Percentiles rank a stretch among this genome's conserved stretches.
Evolutionary conservation across 2,329 filamentous ascomycete genomes (phyloP).

Genomic region (Xylaria sp.): DNA sequence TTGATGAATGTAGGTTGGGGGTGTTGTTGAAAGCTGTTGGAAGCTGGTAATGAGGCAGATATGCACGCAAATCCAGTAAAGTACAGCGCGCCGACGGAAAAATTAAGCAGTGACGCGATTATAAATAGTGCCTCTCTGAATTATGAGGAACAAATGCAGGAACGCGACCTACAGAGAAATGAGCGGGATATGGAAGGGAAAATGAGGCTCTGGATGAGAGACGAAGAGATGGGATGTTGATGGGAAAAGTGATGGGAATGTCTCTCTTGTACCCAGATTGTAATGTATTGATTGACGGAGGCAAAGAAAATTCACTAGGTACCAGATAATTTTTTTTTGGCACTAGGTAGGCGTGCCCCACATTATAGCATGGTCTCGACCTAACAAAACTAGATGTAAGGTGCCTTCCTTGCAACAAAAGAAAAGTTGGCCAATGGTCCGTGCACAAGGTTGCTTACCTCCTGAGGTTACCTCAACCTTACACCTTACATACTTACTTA

Average conservation of each 20-base stretch:
- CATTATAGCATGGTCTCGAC: constrained; percentile 17
- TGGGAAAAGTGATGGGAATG: constrained; percentile 31
- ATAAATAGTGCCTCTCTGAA: constrained; percentile 4
- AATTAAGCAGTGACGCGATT: constrained; percentile 31
- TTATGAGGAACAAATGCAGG: constrained; percentile 35
- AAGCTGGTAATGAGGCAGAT: constrained; percentile 28
- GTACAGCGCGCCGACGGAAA: constrained; percentile 42
- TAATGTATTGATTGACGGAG: constrained; percentile 41
- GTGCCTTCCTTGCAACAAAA: constrained; percentile 13
- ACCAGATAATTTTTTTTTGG: constrained; percentile 43
- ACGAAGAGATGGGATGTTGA: constrained; percentile 37
- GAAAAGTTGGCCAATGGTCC: background rate
- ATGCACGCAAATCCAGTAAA: constrained; percentile 21
- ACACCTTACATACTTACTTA: too few relatives aligned
- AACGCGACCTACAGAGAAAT: constrained; percentile 46
- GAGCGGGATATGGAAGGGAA: constrained; percentile 42
- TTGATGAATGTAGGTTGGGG: constrained; percentile 23
- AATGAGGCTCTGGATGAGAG: constrained; percentile 30
- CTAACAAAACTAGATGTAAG: background rate
- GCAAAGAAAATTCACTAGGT: constrained; percentile 48
- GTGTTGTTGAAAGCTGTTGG: background rate
- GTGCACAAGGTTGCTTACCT: background rate
- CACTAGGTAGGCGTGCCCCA: constrained; percentile 43
- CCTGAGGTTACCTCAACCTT: too few relatives aligned
- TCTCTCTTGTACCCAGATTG: too few relatives aligned